These are phyloP conservation scores for Leccinum boreale DNA, from an alignment of 768 basidiomycete species.

Conservation along the genomic window DNA sequence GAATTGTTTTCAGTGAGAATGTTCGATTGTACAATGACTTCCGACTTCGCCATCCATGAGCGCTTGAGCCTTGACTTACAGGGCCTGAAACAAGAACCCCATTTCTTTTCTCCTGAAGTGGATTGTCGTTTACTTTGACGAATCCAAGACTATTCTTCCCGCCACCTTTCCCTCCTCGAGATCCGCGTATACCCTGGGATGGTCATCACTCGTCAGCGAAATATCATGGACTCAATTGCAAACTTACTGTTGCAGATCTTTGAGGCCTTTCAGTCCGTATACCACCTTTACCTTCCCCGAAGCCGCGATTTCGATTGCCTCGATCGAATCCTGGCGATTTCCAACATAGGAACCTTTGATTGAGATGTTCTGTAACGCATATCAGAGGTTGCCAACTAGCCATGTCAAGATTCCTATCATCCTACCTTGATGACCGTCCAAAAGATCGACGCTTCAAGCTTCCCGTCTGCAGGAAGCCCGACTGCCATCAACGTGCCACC, in stretches of 20 bases:
- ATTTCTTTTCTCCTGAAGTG: neutral
- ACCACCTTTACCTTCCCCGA: slow-evolving; percentile 65
- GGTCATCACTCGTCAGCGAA: neutral
- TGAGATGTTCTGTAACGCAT: slow-evolving; percentile 19
- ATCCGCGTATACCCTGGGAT: slow-evolving; percentile 36
- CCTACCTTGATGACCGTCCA: slow-evolving; percentile 64
- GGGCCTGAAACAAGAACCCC: neutral
- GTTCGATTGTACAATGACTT: neutral
- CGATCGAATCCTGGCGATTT: slow-evolving; percentile 80
- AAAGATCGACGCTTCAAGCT: slow-evolving; percentile 61
- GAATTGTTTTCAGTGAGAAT: neutral
- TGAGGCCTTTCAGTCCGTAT: slow-evolving; percentile 44
- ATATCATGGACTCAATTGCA: neutral
- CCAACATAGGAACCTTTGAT: slow-evolving; percentile 46
- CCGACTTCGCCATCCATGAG: neutral
- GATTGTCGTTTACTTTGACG: slow-evolving; percentile 21
- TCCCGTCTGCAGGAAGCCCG: slow-evolving; percentile 64
- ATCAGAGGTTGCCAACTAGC: neutral
- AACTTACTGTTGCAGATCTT: slow-evolving; percentile 51
- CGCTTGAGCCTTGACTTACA: neutral
- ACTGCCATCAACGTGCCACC: slow-evolving; percentile 77
- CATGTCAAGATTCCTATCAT: neutral
- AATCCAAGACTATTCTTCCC: slow-evolving; percentile 41
- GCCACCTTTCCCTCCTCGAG: slow-evolving; percentile 39
- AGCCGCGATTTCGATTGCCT: slow-evolving; percentile 76